phyloP scores from a whole-genome alignment of 805 yeast species.

The Millerozyma miso region DNA sequence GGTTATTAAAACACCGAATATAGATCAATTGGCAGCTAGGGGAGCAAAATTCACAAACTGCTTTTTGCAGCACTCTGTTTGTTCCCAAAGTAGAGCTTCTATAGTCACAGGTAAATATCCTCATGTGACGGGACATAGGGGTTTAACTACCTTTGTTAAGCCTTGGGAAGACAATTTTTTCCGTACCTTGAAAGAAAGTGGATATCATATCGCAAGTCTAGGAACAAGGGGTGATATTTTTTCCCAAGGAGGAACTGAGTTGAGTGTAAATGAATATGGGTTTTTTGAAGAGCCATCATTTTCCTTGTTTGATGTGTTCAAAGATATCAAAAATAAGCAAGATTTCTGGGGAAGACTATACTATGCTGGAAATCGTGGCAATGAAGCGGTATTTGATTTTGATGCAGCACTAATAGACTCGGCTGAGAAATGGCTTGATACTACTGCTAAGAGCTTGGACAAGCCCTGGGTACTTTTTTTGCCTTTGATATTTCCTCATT shows the following conservation, averaged over 20 bases:
- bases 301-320: neutral
- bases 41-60: conserved; percentile 12
- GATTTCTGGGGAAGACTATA: conserved; percentile 10
- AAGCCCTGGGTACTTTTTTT: conserved; percentile 13
- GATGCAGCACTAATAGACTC: conserved; percentile 11
- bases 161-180: conserved; percentile 11
- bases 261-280: conserved; percentile 11
- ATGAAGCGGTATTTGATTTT: conserved; percentile 5
- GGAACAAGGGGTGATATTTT: conserved; percentile 10
- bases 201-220: conserved; percentile 10
- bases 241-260: conserved; percentile 9
- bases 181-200: conserved; percentile 9
- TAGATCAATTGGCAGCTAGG: conserved; percentile 8
- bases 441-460: conserved; percentile 3
- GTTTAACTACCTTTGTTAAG: conserved; percentile 7
- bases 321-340: neutral
- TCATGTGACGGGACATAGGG: conserved; percentile 11
- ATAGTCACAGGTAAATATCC: conserved; percentile 12
- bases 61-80: conserved; percentile 11
- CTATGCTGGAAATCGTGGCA: conserved; percentile 6
- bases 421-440: conserved; percentile 10
- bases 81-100: conserved; percentile 12
- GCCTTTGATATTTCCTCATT: conserved; percentile 13
- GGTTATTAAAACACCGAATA: conserved; percentile 9
- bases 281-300: conserved; percentile 7